These are phyloP conservation scores for Ustilago vetiveriae DNA, from an alignment of 1,284 basidiomycete species.

Conservation along the genomic window DNA sequence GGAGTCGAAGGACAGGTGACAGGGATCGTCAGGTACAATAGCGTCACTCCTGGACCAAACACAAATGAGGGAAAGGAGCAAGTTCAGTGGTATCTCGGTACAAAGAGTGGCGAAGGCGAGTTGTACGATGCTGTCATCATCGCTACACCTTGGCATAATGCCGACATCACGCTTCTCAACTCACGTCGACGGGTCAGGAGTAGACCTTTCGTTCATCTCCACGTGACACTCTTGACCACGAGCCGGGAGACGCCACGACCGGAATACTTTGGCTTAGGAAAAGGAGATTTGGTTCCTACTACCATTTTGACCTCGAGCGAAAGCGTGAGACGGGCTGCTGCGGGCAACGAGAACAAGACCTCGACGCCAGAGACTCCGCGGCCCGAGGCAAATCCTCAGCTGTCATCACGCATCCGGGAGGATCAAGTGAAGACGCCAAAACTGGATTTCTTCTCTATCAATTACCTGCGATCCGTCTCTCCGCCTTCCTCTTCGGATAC, in stretches of 20 bases:
- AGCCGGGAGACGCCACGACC: slow-evolving; percentile 75
- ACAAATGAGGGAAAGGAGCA: background rate
- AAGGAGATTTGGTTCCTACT: slow-evolving; percentile 72
- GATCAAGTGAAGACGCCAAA: slow-evolving; percentile 48
- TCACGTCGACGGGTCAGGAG: slow-evolving; percentile 71
- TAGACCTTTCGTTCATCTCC: slow-evolving; percentile 82
- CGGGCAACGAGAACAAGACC: slow-evolving; percentile 15
- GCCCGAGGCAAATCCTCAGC: background rate
- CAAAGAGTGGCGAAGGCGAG: slow-evolving; percentile 54
- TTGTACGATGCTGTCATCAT: slow-evolving; percentile 62
- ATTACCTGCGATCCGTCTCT: slow-evolving; percentile 78
- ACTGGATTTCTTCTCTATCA: slow-evolving; percentile 85
- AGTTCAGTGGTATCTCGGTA: slow-evolving; percentile 60
- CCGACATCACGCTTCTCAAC: slow-evolving; percentile 62
- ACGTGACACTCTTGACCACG: slow-evolving; percentile 89
- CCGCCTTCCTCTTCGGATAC: slow-evolving; percentile 50
- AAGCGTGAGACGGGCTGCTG: slow-evolving; percentile 34
- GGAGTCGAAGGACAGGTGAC: slow-evolving; percentile 60
- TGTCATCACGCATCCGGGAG: background rate
- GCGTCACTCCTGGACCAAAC: background rate
- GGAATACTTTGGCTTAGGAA: slow-evolving; percentile 75
- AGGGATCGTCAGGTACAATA: slow-evolving; percentile 52
- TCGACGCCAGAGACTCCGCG: background rate
- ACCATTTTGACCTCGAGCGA: slow-evolving; percentile 75
- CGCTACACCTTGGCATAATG: slow-evolving; percentile 62